Conservation (phyloP, 108 stramenopile species). For the Parietichytrium sp. region DNA sequence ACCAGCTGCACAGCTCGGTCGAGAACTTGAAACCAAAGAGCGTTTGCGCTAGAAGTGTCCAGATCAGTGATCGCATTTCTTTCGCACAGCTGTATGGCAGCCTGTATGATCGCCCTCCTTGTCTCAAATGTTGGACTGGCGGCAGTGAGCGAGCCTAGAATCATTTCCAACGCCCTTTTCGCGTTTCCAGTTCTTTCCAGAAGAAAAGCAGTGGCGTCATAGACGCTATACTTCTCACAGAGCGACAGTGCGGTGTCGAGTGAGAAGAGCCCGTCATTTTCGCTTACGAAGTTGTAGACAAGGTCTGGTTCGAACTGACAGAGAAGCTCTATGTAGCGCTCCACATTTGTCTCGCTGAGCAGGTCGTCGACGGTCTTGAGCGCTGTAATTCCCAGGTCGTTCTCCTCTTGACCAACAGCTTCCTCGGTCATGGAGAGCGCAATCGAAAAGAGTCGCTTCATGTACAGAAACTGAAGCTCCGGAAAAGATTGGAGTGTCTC, state of each 20-base stretch:
- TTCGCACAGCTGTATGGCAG: constrained; percentile 29
- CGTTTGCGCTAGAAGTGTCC: background rate
- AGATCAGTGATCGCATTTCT: constrained; percentile 2
- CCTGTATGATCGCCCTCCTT: background rate
- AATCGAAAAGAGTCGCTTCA: too few species aligned
- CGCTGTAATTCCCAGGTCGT: too few species aligned
- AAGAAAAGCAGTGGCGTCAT: constrained; percentile 14
- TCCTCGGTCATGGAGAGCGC: too few species aligned
- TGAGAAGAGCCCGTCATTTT: constrained; percentile 4
- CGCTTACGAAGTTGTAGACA: background rate
- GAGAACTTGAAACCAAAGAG: constrained; percentile 5
- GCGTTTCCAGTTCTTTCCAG: constrained; percentile 7
- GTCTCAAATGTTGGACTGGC: too few species aligned
- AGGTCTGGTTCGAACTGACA: constrained; percentile 5
- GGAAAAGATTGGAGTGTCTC: background rate
- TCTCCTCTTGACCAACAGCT: too few species aligned
- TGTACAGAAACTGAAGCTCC: constrained; percentile 22
- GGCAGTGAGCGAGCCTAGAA: background rate
- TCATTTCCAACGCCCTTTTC: background rate
- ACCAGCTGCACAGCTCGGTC: background rate
- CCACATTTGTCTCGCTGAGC: background rate
- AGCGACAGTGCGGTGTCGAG: background rate
- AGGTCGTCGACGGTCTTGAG: too few species aligned
- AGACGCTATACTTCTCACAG: background rate
- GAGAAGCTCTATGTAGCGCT: background rate